Evolutionary conservation across 129 eudicot species (phyloP).

Genomic region (Lactuca saligna): DNA sequence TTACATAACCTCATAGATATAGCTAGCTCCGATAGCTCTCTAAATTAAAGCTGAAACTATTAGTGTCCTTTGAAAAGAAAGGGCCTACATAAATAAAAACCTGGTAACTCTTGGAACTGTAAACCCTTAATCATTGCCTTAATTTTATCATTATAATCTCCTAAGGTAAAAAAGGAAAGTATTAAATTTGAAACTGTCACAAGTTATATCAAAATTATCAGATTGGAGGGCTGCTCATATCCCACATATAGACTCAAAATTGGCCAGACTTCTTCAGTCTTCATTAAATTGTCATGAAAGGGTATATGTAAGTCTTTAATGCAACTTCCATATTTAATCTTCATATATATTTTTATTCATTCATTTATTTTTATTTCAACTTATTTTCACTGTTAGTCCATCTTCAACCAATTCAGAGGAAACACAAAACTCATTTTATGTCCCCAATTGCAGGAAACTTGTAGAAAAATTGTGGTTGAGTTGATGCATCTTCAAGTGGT

Average conservation of each 20-base stretch:
- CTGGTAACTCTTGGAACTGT: slow-evolving; percentile 92
- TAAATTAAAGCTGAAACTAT: slow-evolving; percentile 77
- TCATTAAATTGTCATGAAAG: slow-evolving; percentile 87
- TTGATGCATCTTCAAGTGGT: no score
- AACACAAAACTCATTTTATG: slow-evolving; percentile 82
- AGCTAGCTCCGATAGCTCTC: slow-evolving; percentile 94
- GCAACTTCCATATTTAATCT: not conserved
- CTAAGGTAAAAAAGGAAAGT: slow-evolving; percentile 15
- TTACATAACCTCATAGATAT: slow-evolving; percentile 84
- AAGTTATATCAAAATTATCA: slow-evolving; percentile 79
- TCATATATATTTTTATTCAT: not conserved
- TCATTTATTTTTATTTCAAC: slow-evolving; percentile 34
- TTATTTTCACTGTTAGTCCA: slow-evolving; percentile 73
- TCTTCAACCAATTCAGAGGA: slow-evolving; percentile 82
- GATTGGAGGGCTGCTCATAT: slow-evolving; percentile 71
- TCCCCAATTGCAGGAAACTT: no score
- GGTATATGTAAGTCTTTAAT: slow-evolving; percentile 63
- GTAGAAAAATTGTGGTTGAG: no score
- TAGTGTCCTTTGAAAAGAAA: slow-evolving; percentile 79
- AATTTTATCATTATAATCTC: slow-evolving; percentile 26
- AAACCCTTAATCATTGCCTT: slow-evolving; percentile 46
- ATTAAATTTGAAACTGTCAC: slow-evolving; percentile 16
- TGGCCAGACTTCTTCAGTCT: slow-evolving; percentile 80
- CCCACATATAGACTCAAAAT: slow-evolving; percentile 76
- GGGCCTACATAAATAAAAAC: slow-evolving; percentile 80